These are phyloP conservation scores for Staphylotrichum longicolle DNA, from an alignment of 495 filamentous ascomycete species.

Conservation along the genomic window DNA sequence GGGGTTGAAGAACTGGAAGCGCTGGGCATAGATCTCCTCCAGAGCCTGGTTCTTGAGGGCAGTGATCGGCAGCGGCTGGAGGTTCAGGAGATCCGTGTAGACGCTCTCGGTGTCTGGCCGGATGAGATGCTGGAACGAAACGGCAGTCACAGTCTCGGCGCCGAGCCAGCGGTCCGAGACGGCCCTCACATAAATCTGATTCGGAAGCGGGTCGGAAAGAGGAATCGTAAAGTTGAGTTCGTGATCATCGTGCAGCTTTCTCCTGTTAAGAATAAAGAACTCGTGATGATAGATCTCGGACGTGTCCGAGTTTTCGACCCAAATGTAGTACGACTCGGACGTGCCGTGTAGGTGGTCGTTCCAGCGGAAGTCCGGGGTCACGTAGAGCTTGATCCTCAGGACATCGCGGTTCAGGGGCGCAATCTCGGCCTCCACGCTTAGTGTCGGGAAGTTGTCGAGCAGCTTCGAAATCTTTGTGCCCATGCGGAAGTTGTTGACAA, in stretches of 20 bases:
- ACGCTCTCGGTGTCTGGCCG: conserved; percentile 95
- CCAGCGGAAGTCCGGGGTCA: conserved; percentile 91
- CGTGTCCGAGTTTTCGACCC: conserved; percentile 98
- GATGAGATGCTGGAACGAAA: conserved; percentile 98
- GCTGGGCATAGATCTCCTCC: conserved; percentile 81
- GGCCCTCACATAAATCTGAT: conserved; percentile 91
- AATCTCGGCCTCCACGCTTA: conserved; percentile 88
- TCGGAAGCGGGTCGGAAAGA: conserved; percentile 84
- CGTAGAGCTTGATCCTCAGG: conserved; percentile 75
- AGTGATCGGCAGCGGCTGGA: conserved; percentile 85
- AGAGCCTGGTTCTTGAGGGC: conserved; percentile 84
- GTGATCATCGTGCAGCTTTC: conserved; percentile 89
- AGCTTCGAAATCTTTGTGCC: conserved; percentile 76
- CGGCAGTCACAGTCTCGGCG: conserved; percentile 89
- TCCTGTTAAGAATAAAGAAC: conserved; percentile 86
- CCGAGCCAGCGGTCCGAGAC: conserved; percentile 96
- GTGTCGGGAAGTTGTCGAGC: conserved; percentile 85
- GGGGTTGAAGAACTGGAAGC: conserved; percentile 96
- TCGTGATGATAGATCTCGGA: conserved; percentile 98
- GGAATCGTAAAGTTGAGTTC: conserved; percentile 98
- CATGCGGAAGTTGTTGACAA: conserved; percentile 88
- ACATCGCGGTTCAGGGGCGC: conserved; percentile 95
- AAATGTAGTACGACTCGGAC: conserved; percentile 95
- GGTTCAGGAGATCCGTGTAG: conserved; percentile 88
- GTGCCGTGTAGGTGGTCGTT: conserved; percentile 92